Base-by-base conservation (phyloP, 768 basidiomycete species). In the Cystofilobasidium bisporidii region DNA sequence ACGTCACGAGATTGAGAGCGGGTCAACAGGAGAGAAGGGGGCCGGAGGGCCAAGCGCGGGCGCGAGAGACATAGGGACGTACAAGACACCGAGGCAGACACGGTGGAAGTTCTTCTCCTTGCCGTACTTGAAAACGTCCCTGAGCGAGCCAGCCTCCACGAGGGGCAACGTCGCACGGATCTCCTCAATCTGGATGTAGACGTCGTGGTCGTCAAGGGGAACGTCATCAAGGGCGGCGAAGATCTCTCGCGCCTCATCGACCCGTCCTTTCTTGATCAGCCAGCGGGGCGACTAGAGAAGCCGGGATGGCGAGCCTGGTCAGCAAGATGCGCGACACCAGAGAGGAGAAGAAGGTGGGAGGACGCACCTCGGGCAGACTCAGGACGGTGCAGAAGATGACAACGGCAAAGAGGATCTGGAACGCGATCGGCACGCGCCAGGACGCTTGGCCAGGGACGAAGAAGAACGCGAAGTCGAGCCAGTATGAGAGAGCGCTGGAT, bases 401-500 rank as follows among this genome's bases (percentile, higher is more conserved):
- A 12, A 85, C 62, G 0, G 84, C 83, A 28, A 85, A 79, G 28
- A 82, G 38, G 50, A 84, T 83, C 36, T 86, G 84, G 24, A 86
- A 72, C 1, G 84, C 83, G 22, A 86, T 81, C 5, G 85, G 85
- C 18, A 83, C 82, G 69, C 85, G 78, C 85, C 85, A 86, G 0
- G 81, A 81, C 30, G 82, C 82, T 6, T 81, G 82, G 12, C 47
- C 47, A 5, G 77, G 9, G 79, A 57, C 79, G 81, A 80, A 85
- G 74, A 74, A 84, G 82, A 84, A 75, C 26, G 82, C 84, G 62
- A 86, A 84, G 72, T 85, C 84, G 70, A 85, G 77, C 85, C 85
- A 85, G 82, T 75, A 86, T 79, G 83, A 82, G 62, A 85, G 75
- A 81, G 83, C 83, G 73, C 86, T n/a, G n/a, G n/a, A n/a, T n/a